Percentiles rank a stretch among this genome's conserved stretches.
Conservation (phyloP, 306 rosid species). For the Lathyrus sativus region DNA sequence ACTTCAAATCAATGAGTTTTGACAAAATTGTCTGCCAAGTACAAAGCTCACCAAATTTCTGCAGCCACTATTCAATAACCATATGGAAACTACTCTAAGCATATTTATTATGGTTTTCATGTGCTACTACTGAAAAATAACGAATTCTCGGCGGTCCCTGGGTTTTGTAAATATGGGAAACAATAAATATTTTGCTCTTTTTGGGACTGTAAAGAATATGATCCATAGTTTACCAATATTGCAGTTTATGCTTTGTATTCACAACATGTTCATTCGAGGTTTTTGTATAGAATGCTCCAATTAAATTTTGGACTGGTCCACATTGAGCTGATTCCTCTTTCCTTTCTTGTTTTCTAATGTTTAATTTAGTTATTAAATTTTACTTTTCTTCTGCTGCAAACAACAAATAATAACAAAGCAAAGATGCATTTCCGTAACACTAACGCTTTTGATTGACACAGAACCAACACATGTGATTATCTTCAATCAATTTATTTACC, state of each 20-base stretch:
- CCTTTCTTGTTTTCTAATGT: too few relatives aligned
- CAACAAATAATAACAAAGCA: too few relatives aligned
- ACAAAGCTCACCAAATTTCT: constrained; percentile 28
- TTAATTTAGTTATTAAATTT: too few relatives aligned
- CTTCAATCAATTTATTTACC: too few relatives aligned
- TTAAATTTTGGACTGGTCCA: too few relatives aligned
- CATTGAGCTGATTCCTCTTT: too few relatives aligned
- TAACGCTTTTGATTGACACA: too few relatives aligned
- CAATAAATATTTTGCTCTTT: not conserved
- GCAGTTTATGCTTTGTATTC: not conserved
- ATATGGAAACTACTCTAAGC: constrained; percentile 5
- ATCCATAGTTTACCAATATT: not conserved
- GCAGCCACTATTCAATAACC: constrained; percentile 13
- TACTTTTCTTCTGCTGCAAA: too few relatives aligned
- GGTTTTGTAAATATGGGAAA: not conserved
- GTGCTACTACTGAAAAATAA: constrained; percentile 25
- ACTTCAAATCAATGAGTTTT: constrained; percentile 33
- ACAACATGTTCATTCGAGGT: too few relatives aligned
- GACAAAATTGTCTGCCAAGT: constrained; percentile 14
- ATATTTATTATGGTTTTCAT: constrained; percentile 14
- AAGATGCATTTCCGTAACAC: too few relatives aligned
- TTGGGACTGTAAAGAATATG: not conserved
- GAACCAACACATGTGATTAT: too few relatives aligned
- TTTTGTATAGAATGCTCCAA: too few relatives aligned
- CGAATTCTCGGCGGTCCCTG: not conserved